Evolutionary conservation across 352 stramenopile genomes (phyloP).

Genomic region (Phytophthora litchii): DNA sequence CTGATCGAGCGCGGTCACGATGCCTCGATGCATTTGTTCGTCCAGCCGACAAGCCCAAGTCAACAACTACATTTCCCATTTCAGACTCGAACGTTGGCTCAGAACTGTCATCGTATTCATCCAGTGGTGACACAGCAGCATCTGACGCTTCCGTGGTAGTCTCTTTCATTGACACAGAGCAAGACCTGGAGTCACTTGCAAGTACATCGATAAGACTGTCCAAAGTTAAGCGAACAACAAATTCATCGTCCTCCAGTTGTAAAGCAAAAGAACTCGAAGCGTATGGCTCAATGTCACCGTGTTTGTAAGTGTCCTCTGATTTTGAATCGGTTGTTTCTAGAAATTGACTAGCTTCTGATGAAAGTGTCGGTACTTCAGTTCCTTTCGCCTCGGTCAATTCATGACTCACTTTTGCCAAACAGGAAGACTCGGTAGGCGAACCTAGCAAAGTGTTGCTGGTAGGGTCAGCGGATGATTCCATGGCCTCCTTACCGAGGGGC

Average conservation of each 20-base stretch:
- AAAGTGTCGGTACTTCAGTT: neutral
- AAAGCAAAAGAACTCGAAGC: neutral
- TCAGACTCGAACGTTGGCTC: neutral
- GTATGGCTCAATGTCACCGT: constrained; percentile 18
- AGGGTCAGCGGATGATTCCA: neutral
- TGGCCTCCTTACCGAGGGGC: neutral
- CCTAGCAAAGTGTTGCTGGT: neutral
- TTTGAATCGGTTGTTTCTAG: constrained; percentile 12
- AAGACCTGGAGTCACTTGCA: neutral
- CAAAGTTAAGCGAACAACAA: constrained; percentile 6
- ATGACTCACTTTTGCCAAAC: neutral
- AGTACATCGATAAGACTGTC: constrained; percentile 12
- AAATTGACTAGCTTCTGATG: constrained; percentile 9
- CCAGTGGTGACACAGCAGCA: neutral
- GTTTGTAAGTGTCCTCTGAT: constrained; percentile 16
- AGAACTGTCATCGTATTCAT: neutral
- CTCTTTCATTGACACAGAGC: neutral
- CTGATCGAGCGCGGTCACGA: constrained; percentile 12
- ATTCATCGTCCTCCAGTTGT: constrained; percentile 3
- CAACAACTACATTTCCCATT: constrained; percentile 2
- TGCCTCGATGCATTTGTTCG: neutral
- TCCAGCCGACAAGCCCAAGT: constrained; percentile 14
- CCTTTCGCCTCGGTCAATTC: neutral
- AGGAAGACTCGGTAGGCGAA: too few species aligned
- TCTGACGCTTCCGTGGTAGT: neutral